phyloP scores from a whole-genome alignment of 306 rosid species.

The Vigna unguiculata region DNA sequence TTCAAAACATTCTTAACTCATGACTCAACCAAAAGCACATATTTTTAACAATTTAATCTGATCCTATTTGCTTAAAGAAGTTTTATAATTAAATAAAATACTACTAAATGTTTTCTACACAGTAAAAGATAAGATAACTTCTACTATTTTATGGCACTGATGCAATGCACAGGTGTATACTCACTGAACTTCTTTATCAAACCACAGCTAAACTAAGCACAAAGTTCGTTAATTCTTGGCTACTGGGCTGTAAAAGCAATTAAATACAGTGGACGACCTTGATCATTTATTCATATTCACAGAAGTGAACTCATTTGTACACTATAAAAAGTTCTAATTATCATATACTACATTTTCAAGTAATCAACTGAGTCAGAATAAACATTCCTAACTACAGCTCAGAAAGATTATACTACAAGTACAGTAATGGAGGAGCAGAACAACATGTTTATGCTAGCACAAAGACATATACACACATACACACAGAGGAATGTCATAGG shows the following conservation, averaged over 20 bases:
- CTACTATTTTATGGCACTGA: not conserved
- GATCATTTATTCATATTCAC: conserved; percentile 13
- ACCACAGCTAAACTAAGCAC: conserved; percentile 32
- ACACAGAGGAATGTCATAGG: not conserved
- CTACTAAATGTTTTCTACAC: not conserved
- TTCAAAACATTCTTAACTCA: not conserved
- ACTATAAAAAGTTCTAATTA: conserved; percentile 19
- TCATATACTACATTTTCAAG: conserved; percentile 30
- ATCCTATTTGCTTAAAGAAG: not conserved
- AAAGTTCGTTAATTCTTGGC: not conserved
- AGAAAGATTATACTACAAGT: conserved; percentile 8
- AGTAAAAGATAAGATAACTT: not conserved
- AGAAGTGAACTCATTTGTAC: not conserved
- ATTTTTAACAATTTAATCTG: not conserved
- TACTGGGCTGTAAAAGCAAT: conserved; percentile 21
- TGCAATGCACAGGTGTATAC: not conserved
- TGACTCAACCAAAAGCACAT: not conserved
- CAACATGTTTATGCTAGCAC: not conserved
- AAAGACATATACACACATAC: not conserved
- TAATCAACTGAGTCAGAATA: conserved; percentile 26
- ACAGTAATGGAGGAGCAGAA: not conserved
- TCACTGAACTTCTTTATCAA: conserved; percentile 13
- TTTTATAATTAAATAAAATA: not conserved
- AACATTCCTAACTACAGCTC: conserved; percentile 2
- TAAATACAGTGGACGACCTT: conserved; percentile 26